Percentiles rank a stretch among this genome's conserved stretches.
These are phyloP conservation scores for Ashbya aceris DNA, from an alignment of 1,139 yeast species.

Conservation along the genomic window DNA sequence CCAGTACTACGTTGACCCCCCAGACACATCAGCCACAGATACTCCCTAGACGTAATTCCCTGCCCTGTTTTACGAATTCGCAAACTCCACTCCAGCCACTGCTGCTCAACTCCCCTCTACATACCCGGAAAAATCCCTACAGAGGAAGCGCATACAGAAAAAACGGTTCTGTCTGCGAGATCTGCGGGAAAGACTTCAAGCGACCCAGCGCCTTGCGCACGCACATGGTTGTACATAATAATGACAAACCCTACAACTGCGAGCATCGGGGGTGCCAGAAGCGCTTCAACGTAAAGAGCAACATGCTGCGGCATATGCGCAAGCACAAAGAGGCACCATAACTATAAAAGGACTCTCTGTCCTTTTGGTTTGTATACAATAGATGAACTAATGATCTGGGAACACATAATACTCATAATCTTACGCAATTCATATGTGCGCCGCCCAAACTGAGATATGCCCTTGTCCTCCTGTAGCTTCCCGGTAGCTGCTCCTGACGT, in stretches of 20 bases:
- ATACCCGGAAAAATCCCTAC: not conserved
- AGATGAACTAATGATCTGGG: no score
- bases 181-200: slow-evolving; percentile 67
- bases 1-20: not conserved
- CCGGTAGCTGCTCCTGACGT: no score
- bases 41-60: slow-evolving; percentile 1
- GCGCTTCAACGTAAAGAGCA: slow-evolving; percentile 63
- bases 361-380: no score
- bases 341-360: not conserved
- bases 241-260: slow-evolving; percentile 71
- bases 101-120: not conserved
- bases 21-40: not conserved
- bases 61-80: not conserved
- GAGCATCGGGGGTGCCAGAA: slow-evolving; percentile 58
- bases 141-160: not conserved
- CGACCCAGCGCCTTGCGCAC: slow-evolving; percentile 75
- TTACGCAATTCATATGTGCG: no score
- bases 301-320: slow-evolving; percentile 67
- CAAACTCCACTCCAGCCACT: not conserved
- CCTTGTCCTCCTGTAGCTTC: no score
- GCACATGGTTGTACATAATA: slow-evolving; percentile 77
- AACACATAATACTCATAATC: no score
- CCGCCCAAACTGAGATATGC: no score
- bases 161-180: slow-evolving; percentile 35
- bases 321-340: slow-evolving; percentile 4